phyloP scores from a whole-genome alignment of 2,329 filamentous ascomycete species.

The Aspergillus jensenii region DNA sequence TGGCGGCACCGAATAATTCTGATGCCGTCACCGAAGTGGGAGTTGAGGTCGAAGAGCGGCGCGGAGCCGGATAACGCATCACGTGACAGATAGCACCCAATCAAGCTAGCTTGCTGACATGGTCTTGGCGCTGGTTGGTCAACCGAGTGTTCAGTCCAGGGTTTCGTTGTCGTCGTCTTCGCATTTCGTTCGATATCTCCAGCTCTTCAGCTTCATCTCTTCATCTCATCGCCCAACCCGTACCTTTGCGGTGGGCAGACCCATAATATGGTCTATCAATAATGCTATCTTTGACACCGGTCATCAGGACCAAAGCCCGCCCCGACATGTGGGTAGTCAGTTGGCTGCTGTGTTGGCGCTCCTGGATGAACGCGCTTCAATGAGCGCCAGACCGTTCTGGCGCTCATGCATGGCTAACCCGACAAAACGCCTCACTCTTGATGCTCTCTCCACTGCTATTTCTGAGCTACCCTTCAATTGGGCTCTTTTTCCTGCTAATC shows the following conservation, averaged over 20 bases:
- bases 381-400: slow-evolving; percentile 18
- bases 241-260: slow-evolving; percentile 4
- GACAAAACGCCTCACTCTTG: slow-evolving; percentile 24
- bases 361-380: slow-evolving; percentile 16
- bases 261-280: slow-evolving; percentile 2
- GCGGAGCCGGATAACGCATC: slow-evolving; percentile 15
- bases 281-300: neutral
- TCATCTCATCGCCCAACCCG: slow-evolving; percentile 6
- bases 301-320: slow-evolving; percentile 1
- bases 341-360: slow-evolving; percentile 22
- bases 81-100: slow-evolving; percentile 14
- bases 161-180: neutral
- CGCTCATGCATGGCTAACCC: slow-evolving; percentile 20
- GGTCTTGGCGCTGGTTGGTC: slow-evolving; percentile 1
- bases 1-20: slow-evolving; percentile 30
- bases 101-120: slow-evolving; percentile 11
- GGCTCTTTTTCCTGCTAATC: slow-evolving; percentile 17
- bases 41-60: slow-evolving; percentile 19
- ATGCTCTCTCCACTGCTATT: slow-evolving; percentile 20
- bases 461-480: slow-evolving; percentile 18
- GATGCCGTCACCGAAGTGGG: slow-evolving; percentile 28
- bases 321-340: slow-evolving; percentile 15
- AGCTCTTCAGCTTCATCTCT: neutral
- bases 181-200: neutral
- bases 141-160: neutral